Evolutionary conservation across 1,284 basidiomycete genomes (phyloP), one percentile per base, ranked within the genome.

Genomic region (Ustilago esculenta): DNA sequence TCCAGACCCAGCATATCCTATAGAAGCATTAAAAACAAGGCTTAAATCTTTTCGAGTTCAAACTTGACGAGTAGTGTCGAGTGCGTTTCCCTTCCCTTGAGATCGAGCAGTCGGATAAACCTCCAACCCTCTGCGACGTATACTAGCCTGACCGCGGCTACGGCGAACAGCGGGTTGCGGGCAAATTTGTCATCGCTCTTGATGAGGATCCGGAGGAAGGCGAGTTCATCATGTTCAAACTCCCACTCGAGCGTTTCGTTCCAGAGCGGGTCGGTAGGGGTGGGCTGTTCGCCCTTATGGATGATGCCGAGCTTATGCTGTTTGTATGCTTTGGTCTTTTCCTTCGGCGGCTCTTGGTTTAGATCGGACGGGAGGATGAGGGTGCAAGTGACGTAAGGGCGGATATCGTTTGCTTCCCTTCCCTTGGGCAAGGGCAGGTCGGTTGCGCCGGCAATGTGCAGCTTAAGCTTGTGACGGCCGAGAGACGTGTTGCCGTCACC

Each of bases 51-150:
- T 21, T 67, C 46, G n/a, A 59, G 34, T 10, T 61, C 56, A 29
- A 71, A 74, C 17, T 46, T 53, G 32, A 64, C 75, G 24, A 76
- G 55, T 15, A 78, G 41, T 8, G 73, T 78, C 20, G 64, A 63
- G 34, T 68, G 56, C 2, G 84, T 85, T 69, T 86, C 82, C 73
- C 86, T 86, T 11, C 88, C 87, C 35, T 84, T 83, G 81, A 83
- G 82, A 72, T 87, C 83, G 50, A 89, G 76, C 81, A 89, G 82
- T 18, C 85, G 82, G 27, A 87, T 78, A 39, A 88, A 76, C 29
- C 84, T 82, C 86, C 85, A 87, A 5, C 60, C 65, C 14, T 50
- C 9, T 0, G 40, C 52, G 9, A 52, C 55, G 25, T 64, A 64
- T 0, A 43, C 34, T 5, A 72, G 33, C 9, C 76, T 45, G 9